These are phyloP conservation scores for Boletus sensibilis DNA, from an alignment of 768 basidiomycete genomes.

Conservation along the genomic window DNA sequence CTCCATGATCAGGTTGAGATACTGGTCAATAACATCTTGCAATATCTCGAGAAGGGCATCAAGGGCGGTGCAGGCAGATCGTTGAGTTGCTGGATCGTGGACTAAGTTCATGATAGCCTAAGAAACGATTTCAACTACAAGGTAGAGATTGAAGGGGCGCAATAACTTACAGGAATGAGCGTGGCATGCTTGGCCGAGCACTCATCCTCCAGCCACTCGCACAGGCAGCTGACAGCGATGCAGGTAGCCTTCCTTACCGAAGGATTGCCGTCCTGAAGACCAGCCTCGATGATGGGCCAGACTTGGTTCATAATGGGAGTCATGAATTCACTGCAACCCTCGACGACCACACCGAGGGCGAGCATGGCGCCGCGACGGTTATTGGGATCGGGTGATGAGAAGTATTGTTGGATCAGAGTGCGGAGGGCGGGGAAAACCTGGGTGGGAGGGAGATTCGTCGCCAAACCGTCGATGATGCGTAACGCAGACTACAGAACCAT, in stretches of 20 bases:
- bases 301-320: constrained; percentile 87
- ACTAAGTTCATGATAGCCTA: constrained; percentile 91
- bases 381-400: constrained; percentile 72
- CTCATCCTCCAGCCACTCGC: constrained; percentile 96
- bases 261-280: constrained; percentile 80
- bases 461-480: constrained; percentile 89
- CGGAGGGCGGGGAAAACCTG: constrained; percentile 96
- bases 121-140: neutral
- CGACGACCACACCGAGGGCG: constrained; percentile 91
- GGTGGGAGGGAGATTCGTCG: constrained; percentile 87
- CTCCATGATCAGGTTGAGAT: constrained; percentile 93
- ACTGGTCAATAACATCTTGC: constrained; percentile 85
- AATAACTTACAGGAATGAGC: constrained; percentile 74
- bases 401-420: constrained; percentile 78
- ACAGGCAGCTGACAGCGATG: constrained; percentile 91
- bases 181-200: constrained; percentile 78
- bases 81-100: constrained; percentile 82
- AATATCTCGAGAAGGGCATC: constrained; percentile 95
- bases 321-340: constrained; percentile 98
- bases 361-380: constrained; percentile 91
- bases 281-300: constrained; percentile 92
- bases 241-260: constrained; percentile 95
- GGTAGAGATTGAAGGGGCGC: neutral
- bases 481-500: constrained; percentile 68
- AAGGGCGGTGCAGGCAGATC: constrained; percentile 93